phyloP scores from a whole-genome alignment of 306 rosid species.

The Trichosanthes truncata region DNA sequence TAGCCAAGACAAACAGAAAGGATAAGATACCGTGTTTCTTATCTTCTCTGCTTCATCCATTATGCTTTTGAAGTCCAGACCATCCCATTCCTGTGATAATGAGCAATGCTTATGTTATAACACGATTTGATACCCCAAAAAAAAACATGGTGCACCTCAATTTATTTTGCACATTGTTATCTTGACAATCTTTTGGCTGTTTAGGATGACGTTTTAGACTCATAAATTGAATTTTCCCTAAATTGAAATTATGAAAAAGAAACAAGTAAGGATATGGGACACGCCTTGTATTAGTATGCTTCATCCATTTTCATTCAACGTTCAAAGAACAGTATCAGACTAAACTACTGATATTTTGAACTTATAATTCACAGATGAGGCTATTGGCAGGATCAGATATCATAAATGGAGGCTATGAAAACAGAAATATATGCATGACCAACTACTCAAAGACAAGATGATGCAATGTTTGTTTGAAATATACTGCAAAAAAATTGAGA shows the following conservation, averaged over 20 bases:
- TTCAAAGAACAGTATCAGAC: not conserved
- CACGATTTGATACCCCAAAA: not conserved
- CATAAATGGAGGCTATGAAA: not conserved
- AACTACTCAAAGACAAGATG: not conserved
- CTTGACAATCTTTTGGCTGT: not conserved
- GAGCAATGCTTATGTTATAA: conserved; percentile 3
- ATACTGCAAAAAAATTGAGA: not conserved
- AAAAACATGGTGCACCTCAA: not conserved
- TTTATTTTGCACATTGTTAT: not conserved
- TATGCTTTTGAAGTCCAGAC: conserved; percentile 74
- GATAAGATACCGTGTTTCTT: conserved; percentile 56
- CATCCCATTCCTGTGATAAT: conserved; percentile 83
- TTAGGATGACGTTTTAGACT: not conserved
- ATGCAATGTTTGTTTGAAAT: not conserved
- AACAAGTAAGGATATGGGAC: not conserved
- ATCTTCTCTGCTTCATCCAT: conserved; percentile 85
- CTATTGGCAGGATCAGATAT: not conserved
- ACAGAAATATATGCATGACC: not conserved
- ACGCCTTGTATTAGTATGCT: not conserved
- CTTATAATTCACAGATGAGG: not conserved
- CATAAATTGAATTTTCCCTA: not conserved
- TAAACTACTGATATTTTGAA: not conserved
- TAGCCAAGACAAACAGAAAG: not conserved
- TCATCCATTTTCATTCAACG: not conserved
- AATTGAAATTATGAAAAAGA: not conserved